Evolutionary conservation across 768 basidiomycete genomes (phyloP).

Genomic region (Mycena galopus): DNA sequence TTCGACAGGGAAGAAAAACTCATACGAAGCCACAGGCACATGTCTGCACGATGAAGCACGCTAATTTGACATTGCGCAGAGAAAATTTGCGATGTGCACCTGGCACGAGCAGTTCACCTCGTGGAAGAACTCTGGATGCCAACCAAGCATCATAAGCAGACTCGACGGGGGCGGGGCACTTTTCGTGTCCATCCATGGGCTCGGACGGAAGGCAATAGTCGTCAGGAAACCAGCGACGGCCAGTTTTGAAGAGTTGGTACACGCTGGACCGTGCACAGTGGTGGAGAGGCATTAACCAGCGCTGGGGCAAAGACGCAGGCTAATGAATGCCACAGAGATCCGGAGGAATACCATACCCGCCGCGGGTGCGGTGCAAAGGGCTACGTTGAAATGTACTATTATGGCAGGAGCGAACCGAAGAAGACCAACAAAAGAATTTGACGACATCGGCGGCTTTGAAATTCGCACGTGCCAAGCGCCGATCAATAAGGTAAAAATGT

Average conservation of each 20-base stretch:
- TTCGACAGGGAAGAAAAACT: conserved; percentile 9
- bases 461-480: too few species aligned
- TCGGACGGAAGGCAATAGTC: conserved; percentile 50
- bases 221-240: conserved; percentile 53
- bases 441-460: not conserved
- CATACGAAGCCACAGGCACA: conserved; percentile 70
- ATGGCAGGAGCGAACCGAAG: not conserved
- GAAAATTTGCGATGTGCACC: conserved; percentile 80
- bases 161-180: conserved; percentile 41
- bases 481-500: too few species aligned
- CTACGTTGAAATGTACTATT: not conserved
- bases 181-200: conserved; percentile 40
- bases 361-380: conserved; percentile 57
- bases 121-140: conserved; percentile 65
- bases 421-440: too few species aligned
- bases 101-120: conserved; percentile 64
- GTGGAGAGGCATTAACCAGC: not conserved
- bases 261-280: conserved; percentile 47
- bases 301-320: conserved; percentile 39
- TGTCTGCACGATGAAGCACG: conserved; percentile 64
- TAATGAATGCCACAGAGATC: conserved; percentile 60
- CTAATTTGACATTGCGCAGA: conserved; percentile 67
- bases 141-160: conserved; percentile 68
- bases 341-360: conserved; percentile 62
- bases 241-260: conserved; percentile 52